These are phyloP conservation scores for Asterochloris erici DNA, from an alignment of 139 green algal species.

Conservation along the genomic window DNA sequence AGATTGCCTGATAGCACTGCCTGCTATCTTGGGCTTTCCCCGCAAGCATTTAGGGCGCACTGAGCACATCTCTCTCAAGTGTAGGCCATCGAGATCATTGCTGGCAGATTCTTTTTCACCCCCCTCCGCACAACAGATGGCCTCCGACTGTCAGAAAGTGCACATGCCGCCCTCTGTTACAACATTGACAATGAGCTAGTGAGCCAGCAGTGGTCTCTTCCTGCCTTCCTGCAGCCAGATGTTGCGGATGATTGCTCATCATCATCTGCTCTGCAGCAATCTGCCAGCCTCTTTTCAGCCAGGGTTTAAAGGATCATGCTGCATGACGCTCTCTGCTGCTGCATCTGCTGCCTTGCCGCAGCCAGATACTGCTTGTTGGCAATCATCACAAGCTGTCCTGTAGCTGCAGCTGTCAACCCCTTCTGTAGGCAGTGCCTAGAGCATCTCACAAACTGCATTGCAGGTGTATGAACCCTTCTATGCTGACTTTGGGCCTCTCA, in stretches of 20 bases:
- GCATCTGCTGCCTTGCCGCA: neutral
- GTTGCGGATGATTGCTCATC: neutral
- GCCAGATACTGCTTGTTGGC: neutral
- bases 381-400: neutral
- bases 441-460: neutral
- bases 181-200: slow-evolving; percentile 69
- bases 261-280: neutral
- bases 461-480: slow-evolving; percentile 92
- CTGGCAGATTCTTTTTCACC: slow-evolving; percentile 56
- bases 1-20: too few relatives aligned
- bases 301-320: neutral
- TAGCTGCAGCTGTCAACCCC: too few relatives aligned
- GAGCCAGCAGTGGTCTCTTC: neutral
- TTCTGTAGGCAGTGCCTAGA: too few relatives aligned
- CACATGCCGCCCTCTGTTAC: slow-evolving; percentile 27
- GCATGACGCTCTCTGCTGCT: neutral
- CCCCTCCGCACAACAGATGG: slow-evolving; percentile 34
- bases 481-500: slow-evolving; percentile 88
- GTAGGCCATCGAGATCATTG: slow-evolving; percentile 54
- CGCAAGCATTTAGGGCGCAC: too few relatives aligned
- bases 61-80: neutral
- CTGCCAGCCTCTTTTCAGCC: slow-evolving; percentile 11
- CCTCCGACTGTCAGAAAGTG: neutral
- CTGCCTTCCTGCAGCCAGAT: neutral
- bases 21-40: too few relatives aligned